Evolutionary conservation across 2,329 filamentous ascomycete genomes (phyloP).

Genomic region (Pseudogymnoascus sp.): DNA sequence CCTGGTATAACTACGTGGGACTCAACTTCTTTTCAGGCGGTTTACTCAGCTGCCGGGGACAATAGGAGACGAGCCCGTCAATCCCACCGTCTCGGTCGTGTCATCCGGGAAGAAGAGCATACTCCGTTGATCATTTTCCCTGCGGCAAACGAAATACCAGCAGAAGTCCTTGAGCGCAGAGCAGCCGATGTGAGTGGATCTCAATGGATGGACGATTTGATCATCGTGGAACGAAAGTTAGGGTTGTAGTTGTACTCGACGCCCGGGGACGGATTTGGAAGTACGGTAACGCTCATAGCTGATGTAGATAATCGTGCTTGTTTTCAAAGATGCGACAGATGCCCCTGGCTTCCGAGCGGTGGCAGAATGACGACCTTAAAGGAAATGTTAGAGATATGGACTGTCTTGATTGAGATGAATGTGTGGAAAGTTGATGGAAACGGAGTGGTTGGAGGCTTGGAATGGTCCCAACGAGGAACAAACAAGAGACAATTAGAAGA

Average conservation of each 20-base stretch:
- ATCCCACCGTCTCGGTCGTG: background rate
- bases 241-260: background rate
- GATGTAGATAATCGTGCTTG: background rate
- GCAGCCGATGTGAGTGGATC: background rate
- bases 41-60: background rate
- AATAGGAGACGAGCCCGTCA: background rate
- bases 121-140: background rate
- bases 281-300: background rate
- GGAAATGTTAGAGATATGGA: background rate
- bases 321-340: background rate
- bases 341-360: background rate
- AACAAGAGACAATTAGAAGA: background rate
- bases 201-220: background rate
- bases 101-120: background rate
- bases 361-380: background rate
- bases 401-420: background rate
- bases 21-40: background rate
- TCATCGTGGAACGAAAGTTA: background rate
- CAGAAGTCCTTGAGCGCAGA: background rate
- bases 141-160: background rate
- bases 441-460: background rate
- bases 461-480: background rate
- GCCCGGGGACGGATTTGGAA: background rate
- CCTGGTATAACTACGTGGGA: background rate
- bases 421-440: background rate